These are phyloP conservation scores for Afroboletus lepidellus DNA, from an alignment of 1,284 basidiomycete genomes.

Conservation along the genomic window DNA sequence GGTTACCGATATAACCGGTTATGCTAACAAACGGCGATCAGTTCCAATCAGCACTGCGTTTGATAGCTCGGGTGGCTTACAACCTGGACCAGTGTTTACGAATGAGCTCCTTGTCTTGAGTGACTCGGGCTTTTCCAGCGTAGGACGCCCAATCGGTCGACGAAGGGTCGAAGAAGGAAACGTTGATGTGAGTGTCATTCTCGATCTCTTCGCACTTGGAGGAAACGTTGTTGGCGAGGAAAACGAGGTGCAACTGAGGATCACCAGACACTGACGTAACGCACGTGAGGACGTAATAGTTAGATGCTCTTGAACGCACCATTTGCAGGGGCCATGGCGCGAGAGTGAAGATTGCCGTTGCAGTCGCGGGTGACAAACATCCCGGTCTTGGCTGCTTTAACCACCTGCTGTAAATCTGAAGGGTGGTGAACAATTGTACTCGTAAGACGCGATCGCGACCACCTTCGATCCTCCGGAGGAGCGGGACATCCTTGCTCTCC, in stretches of 20 bases:
- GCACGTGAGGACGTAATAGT: not conserved
- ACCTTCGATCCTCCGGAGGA: conserved; percentile 68
- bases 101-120: conserved; percentile 63
- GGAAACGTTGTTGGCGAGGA: conserved; percentile 77
- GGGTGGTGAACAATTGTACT: not conserved
- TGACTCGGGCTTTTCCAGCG: conserved; percentile 70
- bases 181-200: conserved; percentile 76
- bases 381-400: conserved; percentile 62
- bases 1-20: conserved; percentile 83
- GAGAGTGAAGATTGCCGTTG: conserved; percentile 76
- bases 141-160: conserved; percentile 86
- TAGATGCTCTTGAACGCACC: conserved; percentile 43
- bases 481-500: conserved; percentile 50
- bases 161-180: conserved; percentile 72
- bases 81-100: conserved; percentile 66
- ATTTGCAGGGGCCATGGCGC: conserved; percentile 77
- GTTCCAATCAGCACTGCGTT: not conserved
- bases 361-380: conserved; percentile 81
- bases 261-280: conserved; percentile 50
- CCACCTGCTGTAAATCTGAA: conserved; percentile 57
- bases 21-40: conserved; percentile 39
- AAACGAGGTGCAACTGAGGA: conserved; percentile 57
- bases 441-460: not conserved
- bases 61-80: conserved; percentile 37
- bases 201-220: conserved; percentile 78